Percentiles rank a stretch among this genome's conserved stretches.
phyloP scores from a whole-genome alignment of 768 basidiomycete species.

The Cubamyces lactineus region DNA sequence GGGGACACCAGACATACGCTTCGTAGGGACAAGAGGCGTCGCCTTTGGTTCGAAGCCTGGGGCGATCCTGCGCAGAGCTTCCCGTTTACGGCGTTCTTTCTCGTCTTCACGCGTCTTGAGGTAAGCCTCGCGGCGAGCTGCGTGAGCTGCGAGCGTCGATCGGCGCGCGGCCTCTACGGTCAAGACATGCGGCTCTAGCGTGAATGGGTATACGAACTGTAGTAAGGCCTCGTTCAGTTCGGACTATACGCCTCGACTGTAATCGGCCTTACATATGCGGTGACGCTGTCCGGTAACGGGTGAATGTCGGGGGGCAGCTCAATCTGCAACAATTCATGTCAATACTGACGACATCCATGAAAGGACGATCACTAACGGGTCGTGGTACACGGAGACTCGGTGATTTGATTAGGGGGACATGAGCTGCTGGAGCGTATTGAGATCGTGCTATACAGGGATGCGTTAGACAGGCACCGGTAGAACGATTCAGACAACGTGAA shows the following conservation, averaged over 20 bases:
- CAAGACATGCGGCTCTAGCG: slow-evolving; percentile 85
- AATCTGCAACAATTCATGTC: slow-evolving; percentile 51
- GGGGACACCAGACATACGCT: slow-evolving; percentile 33
- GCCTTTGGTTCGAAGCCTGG: slow-evolving; percentile 80
- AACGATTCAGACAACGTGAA: not conserved
- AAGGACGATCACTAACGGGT: slow-evolving; percentile 51
- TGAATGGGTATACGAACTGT: slow-evolving; percentile 96
- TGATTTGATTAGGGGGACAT: slow-evolving; percentile 88
- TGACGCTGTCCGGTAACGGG: slow-evolving; percentile 89
- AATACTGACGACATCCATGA: not conserved
- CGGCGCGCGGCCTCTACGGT: slow-evolving; percentile 75
- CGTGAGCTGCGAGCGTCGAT: slow-evolving; percentile 63
- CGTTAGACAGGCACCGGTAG: not conserved
- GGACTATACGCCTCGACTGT: not conserved
- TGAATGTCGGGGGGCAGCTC: slow-evolving; percentile 90
- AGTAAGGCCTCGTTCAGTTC: not conserved
- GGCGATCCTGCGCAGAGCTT: slow-evolving; percentile 75
- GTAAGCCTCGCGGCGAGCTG: slow-evolving; percentile 70
- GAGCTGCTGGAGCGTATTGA: slow-evolving; percentile 77
- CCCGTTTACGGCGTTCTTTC: slow-evolving; percentile 62
- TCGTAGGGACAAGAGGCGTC: slow-evolving; percentile 60
- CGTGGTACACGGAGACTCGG: slow-evolving; percentile 87
- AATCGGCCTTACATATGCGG: slow-evolving; percentile 69
- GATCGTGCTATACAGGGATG: slow-evolving; percentile 25
- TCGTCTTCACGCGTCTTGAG: slow-evolving; percentile 76